Evolutionary conservation across 2,329 filamentous ascomycete species (phyloP), one percentile per base, ranked within the genome.

Genomic region (Beauveria sp.): DNA sequence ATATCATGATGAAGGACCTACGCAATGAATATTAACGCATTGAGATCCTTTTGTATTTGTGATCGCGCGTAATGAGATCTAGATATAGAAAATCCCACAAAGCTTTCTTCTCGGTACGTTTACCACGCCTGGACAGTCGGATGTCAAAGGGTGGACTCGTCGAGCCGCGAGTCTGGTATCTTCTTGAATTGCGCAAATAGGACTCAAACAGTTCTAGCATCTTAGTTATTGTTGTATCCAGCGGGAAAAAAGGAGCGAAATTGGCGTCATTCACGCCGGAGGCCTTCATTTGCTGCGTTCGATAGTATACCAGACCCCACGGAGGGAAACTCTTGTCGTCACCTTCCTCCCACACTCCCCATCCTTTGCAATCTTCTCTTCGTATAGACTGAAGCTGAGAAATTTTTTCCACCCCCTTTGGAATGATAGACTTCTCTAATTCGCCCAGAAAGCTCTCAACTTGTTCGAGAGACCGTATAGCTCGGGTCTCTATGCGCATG

Each of bases 11-110:
- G n/a, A 42, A 56, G 12, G 16, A 43, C 53, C 24, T 45, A 56
- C 53, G 18, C 40, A 56, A 43, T 56, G 34, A 22, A 56, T 56
- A 43, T 43, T 56, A 18, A 56, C 53, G 40, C 42, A 42, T 43
- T 45, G 53, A 5, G 53, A 43, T n/a, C 53, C 53, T 43, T 43
- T 45, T 43, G 53, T 43, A 56, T 38, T 56, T 56, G 20, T 45
- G 34, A 20, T 24, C 34, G 18, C 40, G 34, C 20, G n/a, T n/a
- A 18, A 56, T n/a, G n/a, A 56, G n/a, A 43, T 56, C 53, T 18
- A 56, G 24, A 45, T 56, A 56, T 26, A 56, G 14, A 43, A 43
- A 22, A 56, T 56, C 53, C 53, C n/a, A 56, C 40, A 20, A 56
- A 45, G n/a, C 16, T 42, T 18, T 9, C 7, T 7, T 45, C 53